Evolutionary conservation across 371 early-diverging fungal species (phyloP).

Genomic region (Blastocladiella emersonii): DNA sequence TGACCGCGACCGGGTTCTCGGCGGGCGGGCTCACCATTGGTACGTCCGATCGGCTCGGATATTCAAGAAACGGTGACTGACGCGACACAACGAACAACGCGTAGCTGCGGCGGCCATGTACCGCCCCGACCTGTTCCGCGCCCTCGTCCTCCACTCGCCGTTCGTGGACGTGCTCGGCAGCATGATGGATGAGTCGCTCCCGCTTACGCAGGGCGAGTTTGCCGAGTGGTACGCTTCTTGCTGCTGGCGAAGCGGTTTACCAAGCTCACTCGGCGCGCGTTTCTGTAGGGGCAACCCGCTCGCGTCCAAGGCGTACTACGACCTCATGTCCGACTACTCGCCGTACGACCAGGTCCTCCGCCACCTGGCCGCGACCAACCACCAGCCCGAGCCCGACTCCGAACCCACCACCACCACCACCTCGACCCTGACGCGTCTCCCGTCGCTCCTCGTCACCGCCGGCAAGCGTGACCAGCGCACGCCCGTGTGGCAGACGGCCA

Average conservation of each 20-base stretch:
- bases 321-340: constrained; percentile 46
- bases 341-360: constrained; percentile 44
- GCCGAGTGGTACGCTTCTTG: constrained; percentile 52
- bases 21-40: constrained; percentile 64
- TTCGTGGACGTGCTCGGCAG: constrained; percentile 72
- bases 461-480: constrained; percentile 64
- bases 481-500: constrained; percentile 58
- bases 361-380: background rate
- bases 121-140: constrained; percentile 48
- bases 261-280: too few relatives aligned
- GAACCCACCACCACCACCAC: background rate
- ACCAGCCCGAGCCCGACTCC: background rate
- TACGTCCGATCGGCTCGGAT: constrained; percentile 9
- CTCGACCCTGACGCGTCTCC: too few relatives aligned
- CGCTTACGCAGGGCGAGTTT: constrained; percentile 61
- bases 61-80: background rate
- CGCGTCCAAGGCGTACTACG: constrained; percentile 30
- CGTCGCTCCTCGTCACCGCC: constrained; percentile 58
- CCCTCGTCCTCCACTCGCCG: constrained; percentile 63
- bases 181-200: constrained; percentile 58
- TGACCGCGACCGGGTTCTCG: constrained; percentile 55
- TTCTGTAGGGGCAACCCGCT: constrained; percentile 45
- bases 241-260: too few relatives aligned
- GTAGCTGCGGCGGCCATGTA: background rate
- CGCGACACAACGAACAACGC: too few relatives aligned